Conservation (phyloP, 2,329 filamentous ascomycete species). For the Canariomyces notabilis region DNA sequence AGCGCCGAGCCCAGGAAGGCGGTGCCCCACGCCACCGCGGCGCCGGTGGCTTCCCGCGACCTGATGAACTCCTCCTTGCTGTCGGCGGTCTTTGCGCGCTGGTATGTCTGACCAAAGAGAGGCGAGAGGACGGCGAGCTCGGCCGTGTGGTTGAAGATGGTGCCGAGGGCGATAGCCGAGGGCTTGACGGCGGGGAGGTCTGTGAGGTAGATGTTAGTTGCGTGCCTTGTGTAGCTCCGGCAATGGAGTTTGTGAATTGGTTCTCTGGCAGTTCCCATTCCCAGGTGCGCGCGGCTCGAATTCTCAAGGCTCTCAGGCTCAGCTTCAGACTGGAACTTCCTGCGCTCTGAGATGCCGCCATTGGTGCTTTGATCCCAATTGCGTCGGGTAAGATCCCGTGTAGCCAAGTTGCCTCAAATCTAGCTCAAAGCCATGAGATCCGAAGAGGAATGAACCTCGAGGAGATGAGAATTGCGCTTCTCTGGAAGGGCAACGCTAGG, state of each 20-base stretch:
- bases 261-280: background rate
- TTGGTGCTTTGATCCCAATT: background rate
- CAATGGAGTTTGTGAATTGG: background rate
- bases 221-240: background rate
- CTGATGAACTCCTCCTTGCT: constrained; percentile 94
- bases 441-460: background rate
- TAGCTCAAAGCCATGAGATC: background rate
- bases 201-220: constrained; percentile 26
- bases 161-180: constrained; percentile 93
- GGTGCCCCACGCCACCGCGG: constrained; percentile 84
- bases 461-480: background rate
- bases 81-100: constrained; percentile 85
- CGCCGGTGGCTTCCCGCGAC: constrained; percentile 85
- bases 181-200: constrained; percentile 80
- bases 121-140: constrained; percentile 84
- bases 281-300: background rate
- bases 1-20: constrained; percentile 83
- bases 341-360: too few relatives aligned
- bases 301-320: background rate
- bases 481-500: background rate
- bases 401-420: background rate
- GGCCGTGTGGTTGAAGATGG: constrained; percentile 88
- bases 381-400: background rate
- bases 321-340: too few relatives aligned
- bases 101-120: constrained; percentile 91